phyloP scores from a whole-genome alignment of 1,139 yeast species.

The Yamadazyma atlantica region DNA sequence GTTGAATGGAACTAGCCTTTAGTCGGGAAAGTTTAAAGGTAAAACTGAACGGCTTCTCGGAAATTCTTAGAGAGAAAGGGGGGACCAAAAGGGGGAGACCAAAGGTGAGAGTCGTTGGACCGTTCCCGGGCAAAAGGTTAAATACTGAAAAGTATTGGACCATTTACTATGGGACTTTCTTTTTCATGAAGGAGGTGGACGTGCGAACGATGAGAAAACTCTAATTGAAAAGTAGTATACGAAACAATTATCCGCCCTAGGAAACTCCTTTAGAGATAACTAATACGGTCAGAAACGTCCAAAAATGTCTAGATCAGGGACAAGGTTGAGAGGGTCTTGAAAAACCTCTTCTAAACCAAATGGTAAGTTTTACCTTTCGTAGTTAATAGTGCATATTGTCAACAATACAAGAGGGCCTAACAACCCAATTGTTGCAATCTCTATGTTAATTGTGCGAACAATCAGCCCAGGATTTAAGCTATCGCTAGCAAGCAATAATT shows the following conservation, averaged over 20 bases:
- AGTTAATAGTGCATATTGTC: constrained; percentile 1
- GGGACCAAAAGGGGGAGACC: too few relatives aligned
- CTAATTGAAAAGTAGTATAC: too few relatives aligned
- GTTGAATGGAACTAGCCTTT: too few relatives aligned
- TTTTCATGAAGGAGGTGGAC: too few relatives aligned
- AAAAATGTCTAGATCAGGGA: too few relatives aligned
- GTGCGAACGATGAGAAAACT: too few relatives aligned
- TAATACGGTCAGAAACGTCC: too few relatives aligned
- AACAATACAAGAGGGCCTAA: background rate
- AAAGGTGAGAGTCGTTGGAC: background rate
- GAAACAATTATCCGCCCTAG: too few relatives aligned
- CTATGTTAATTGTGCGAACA: background rate
- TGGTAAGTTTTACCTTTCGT: background rate
- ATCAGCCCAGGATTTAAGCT: background rate
- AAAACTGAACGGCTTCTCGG: too few relatives aligned
- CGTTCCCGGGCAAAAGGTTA: background rate
- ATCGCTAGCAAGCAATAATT: background rate
- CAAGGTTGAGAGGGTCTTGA: background rate
- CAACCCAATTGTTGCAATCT: background rate
- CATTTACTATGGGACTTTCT: background rate
- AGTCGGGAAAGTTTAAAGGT: too few relatives aligned
- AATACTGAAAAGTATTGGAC: background rate
- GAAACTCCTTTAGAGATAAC: too few relatives aligned
- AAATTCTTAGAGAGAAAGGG: background rate
- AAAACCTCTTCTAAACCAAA: background rate